Conservation (phyloP, 2,329 filamentous ascomycete genomes). For the Penicillium rolfsii region DNA sequence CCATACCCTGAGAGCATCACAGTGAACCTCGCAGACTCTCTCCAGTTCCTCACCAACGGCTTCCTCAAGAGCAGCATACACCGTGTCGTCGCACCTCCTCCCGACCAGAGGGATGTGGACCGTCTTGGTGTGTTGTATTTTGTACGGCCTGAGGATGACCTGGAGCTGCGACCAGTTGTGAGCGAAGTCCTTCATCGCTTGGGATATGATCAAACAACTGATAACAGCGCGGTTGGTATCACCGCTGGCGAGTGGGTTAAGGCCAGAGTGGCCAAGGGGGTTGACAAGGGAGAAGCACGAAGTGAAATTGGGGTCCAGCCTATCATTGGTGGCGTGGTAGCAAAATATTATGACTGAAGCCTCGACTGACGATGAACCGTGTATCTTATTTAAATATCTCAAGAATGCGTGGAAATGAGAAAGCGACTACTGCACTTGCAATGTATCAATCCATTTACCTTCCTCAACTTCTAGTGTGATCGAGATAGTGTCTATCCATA, state of each 20-base stretch:
- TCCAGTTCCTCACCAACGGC: conserved; percentile 54
- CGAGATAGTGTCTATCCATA: too few relatives aligned
- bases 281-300: conserved; percentile 17
- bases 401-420: background rate
- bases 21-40: conserved; percentile 55
- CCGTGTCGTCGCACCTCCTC: conserved; percentile 50
- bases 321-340: conserved; percentile 23
- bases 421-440: background rate
- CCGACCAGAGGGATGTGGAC: conserved; percentile 48
- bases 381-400: background rate
- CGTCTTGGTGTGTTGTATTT: conserved; percentile 48
- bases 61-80: conserved; percentile 54
- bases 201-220: conserved; percentile 18
- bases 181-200: conserved; percentile 39
- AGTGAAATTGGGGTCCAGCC: conserved; percentile 23
- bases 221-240: conserved; percentile 18
- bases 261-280: conserved; percentile 26
- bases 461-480: too few relatives aligned
- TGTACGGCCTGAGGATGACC: conserved; percentile 47
- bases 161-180: conserved; percentile 32
- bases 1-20: conserved; percentile 53
- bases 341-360: conserved; percentile 22
- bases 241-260: conserved; percentile 28
- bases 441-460: too few relatives aligned
- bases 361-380: background rate